Base-by-base conservation (phyloP, 495 filamentous ascomycete genomes). In the Penicillium odoratum region DNA sequence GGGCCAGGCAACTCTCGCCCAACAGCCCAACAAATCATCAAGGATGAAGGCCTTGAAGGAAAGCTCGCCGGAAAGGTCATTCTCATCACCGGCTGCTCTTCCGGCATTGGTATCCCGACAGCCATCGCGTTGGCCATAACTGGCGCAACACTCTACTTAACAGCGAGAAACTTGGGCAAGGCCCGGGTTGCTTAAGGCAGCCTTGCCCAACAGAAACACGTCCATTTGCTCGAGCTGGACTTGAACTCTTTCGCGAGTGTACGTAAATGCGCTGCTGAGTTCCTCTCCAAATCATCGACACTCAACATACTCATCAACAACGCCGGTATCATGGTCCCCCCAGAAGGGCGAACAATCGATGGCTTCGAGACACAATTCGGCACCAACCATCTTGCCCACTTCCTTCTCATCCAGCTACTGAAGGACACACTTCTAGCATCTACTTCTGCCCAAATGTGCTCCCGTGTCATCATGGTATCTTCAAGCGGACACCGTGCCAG, bases 1-100 rank as follows among this genome's bases (percentile, higher is more conserved):
- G 81, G 83, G 9, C 62, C 77, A n/a, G 81, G 82, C 7, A 81
- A 86, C 67, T 64, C 69, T 13, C 81, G 82, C 18, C 82, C 81
- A 21, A 84, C 82, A 5, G 82, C 78, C n/a, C 58, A 77, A 21
- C 74, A 82, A 51, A 75, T 86, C 47, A 62, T 86, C 55, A 44
- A 75, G 47, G 81, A 84, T 58, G 72, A 84, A 44, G 57, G 53
- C 9, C 49, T 79, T 9, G 59, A 71, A 31, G 73, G 71, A 25
- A 71, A 69, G n/a, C 56, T 78, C 8, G 53, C 34, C 2, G 79
- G 66, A 55, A 81, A 59, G 63, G 72, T 78, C 26, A 67, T 81
- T 38, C 51, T 84, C 30, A 68, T 84, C 44, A 83, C 79, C 3
- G 81, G 82, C 31, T 61, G 60, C 10, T 73, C 75, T 7, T 70